Conservation (phyloP, 805 yeast species). For the Dipodascopsis uninucleata region DNA sequence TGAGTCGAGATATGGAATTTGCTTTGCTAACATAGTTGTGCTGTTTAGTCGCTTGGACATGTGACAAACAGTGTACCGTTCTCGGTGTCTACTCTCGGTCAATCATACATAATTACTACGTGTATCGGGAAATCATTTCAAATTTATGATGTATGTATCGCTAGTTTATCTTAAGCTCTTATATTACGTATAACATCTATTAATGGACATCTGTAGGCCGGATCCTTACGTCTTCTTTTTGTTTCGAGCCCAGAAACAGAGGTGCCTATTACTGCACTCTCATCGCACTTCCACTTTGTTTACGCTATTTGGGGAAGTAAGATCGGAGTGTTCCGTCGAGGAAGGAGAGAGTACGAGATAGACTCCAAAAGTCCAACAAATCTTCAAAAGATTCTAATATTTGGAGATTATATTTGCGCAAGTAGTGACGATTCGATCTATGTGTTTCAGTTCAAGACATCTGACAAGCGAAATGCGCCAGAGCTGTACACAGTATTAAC, state of each 20-base stretch:
- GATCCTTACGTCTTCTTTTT: constrained; percentile 76
- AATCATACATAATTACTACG: constrained; percentile 81
- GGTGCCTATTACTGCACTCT: constrained; percentile 61
- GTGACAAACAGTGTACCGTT: constrained; percentile 86
- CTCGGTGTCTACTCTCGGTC: constrained; percentile 83
- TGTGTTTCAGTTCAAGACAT: constrained; percentile 45
- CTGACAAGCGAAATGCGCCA: constrained; percentile 43
- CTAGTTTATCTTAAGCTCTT: neutral
- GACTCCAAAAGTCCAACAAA: constrained; percentile 39
- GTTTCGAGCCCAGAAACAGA: constrained; percentile 79
- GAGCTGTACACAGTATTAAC: constrained; percentile 63
- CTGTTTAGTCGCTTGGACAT: constrained; percentile 56
- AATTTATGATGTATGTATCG: constrained; percentile 65
- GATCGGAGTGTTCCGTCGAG: constrained; percentile 80
- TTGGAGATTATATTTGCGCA: constrained; percentile 76
- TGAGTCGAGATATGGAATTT: neutral
- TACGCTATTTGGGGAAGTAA: constrained; percentile 69
- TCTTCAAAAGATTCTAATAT: constrained; percentile 47
- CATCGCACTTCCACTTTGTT: constrained; percentile 80
- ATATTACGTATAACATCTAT: neutral
- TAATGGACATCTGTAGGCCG: constrained; percentile 36
- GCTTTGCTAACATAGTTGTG: constrained; percentile 10
- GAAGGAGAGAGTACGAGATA: constrained; percentile 51
- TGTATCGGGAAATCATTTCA: constrained; percentile 88
- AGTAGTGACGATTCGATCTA: constrained; percentile 47